Base-by-base conservation (phyloP, 2,329 filamentous ascomycete genomes). In the Apiospora aurea region DNA sequence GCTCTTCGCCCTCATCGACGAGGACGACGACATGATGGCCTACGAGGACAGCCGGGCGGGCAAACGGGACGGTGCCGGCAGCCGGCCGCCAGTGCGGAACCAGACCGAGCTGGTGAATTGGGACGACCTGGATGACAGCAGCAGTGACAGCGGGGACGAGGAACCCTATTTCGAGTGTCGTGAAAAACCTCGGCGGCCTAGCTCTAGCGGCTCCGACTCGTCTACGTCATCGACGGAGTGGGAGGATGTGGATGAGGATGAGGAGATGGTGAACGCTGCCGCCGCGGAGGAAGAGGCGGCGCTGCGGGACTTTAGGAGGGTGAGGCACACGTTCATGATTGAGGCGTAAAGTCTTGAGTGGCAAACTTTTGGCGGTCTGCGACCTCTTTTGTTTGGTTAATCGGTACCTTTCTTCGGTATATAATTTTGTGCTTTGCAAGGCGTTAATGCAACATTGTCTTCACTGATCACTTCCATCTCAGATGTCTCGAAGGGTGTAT, bases 1-100 rank as follows among this genome's bases (percentile, higher is more conserved):
- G 26, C 8, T 68, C 16, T 46, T 49, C 43, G 67, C 67, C 8
- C 67, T 68, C 46, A 34, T 49, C 41, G 67, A 49, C 43, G 16
- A 44, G n/a, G 67, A 68, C 43, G 67, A 68, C 43, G 67, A 46
- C 24, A 46, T 46, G 43, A 29, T 68, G 24, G 18, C 57, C 4
- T 38, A 41, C 34, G 57, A 64, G 18, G 29, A 64, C 18, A 64
- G 57, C 57, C 41, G 21, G 29, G 34, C 29, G 7, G 14, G 53
- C 16, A 18, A 18, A 16, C 26, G 34, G 34, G 57, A 34, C 18
- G 57, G 57, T 10, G 57, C 57, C 57, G 34, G 21, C 57, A 41
- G 57, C 57, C 57, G 57, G 57, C 57, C 41, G 57, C 14, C 34
- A 34, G 34, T 64, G 57, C 57, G 53, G 34, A 41, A 64, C 34